These are phyloP conservation scores for Nitzschia inconspicua DNA, from an alignment of 108 stramenopile genomes.

Conservation along the genomic window DNA sequence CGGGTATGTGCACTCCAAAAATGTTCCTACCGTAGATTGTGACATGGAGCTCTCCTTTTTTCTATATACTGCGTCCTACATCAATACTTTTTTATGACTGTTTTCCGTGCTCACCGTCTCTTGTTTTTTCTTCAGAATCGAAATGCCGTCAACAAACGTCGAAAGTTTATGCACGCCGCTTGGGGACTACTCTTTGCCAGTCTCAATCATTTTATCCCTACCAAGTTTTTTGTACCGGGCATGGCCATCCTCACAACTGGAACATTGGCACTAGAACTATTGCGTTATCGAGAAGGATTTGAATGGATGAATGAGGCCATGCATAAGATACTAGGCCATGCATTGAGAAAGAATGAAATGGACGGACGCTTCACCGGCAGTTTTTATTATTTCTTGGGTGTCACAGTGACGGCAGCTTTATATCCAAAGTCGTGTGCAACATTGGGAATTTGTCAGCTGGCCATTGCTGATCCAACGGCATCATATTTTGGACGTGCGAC, in stretches of 20 bases:
- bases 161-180: slow-evolving; percentile 69
- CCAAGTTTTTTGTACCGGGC: slow-evolving; percentile 46
- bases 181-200: slow-evolving; percentile 78
- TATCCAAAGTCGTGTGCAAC: slow-evolving; percentile 66
- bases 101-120: neutral
- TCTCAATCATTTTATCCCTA: slow-evolving; percentile 71
- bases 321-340: slow-evolving; percentile 56
- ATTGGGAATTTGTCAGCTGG: slow-evolving; percentile 75
- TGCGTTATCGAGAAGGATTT: slow-evolving; percentile 74
- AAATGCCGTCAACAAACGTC: slow-evolving; percentile 64
- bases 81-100: neutral
- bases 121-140: slow-evolving; percentile 45
- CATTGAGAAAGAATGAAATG: slow-evolving; percentile 82
- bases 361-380: slow-evolving; percentile 84
- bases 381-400: slow-evolving; percentile 83
- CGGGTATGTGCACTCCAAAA: slow-evolving; percentile 2
- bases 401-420: slow-evolving; percentile 53
- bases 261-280: slow-evolving; percentile 57
- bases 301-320: slow-evolving; percentile 75
- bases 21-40: neutral
- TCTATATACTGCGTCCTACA: neutral
- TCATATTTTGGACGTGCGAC: slow-evolving; percentile 75
- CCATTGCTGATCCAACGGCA: slow-evolving; percentile 78
- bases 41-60: neutral
- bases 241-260: slow-evolving; percentile 46